These are phyloP conservation scores for Wickerhamiella azymoides DNA, from an alignment of 805 yeast genomes.

Conservation along the genomic window DNA sequence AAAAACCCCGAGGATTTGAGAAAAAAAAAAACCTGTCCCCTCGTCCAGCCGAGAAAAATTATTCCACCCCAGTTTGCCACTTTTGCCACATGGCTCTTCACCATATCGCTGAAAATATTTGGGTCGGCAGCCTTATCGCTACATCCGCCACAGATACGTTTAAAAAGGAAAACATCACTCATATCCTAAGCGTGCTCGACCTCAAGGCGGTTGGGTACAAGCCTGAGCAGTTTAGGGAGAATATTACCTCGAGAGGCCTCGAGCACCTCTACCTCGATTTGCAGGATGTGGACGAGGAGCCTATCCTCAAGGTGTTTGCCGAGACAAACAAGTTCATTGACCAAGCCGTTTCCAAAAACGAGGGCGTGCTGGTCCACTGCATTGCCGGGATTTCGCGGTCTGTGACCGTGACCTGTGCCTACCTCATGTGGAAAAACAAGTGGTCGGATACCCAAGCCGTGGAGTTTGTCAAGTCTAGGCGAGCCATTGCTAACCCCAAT, in stretches of 20 bases:
- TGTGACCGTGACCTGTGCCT: conserved; percentile 74
- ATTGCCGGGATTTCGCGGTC: conserved; percentile 92
- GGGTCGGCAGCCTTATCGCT: conserved; percentile 61
- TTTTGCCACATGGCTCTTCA: conserved; percentile 26
- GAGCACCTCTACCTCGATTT: conserved; percentile 33
- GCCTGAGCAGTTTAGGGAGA: conserved; percentile 8
- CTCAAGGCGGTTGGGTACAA: conserved; percentile 8
- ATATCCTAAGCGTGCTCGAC: conserved; percentile 55
- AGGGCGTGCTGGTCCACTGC: conserved; percentile 30
- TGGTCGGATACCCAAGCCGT: conserved; percentile 43
- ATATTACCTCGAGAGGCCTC: conserved; percentile 4
- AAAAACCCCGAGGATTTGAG: no score
- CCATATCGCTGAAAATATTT: conserved; percentile 67
- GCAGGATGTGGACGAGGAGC: conserved; percentile 56
- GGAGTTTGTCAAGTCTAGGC: conserved; percentile 58
- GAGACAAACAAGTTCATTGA: conserved; percentile 55
- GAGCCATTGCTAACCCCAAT: conserved; percentile 54
- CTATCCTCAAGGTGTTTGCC: conserved; percentile 50
- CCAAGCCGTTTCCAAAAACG: conserved; percentile 29
- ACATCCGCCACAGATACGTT: conserved; percentile 41
- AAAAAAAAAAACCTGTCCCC: no score
- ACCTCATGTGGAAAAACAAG: conserved; percentile 68
- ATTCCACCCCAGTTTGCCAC: background rate
- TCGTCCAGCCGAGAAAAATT: no score
- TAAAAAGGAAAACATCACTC: conserved; percentile 43